phyloP scores from a whole-genome alignment of 139 green algal species.

The Haematococcus lacustris region DNA sequence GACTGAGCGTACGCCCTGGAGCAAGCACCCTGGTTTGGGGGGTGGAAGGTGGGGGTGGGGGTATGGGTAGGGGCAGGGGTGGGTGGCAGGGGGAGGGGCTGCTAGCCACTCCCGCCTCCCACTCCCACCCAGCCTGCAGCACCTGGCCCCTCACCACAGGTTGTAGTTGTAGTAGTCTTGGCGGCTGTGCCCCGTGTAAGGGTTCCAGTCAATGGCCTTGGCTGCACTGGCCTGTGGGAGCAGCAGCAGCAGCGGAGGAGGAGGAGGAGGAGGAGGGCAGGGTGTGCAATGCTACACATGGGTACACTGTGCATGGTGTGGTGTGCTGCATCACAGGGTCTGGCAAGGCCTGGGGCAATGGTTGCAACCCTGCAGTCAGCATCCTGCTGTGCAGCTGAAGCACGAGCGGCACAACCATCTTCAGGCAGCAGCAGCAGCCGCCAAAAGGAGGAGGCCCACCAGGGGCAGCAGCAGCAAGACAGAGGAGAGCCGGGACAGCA shows the following conservation, averaged over 20 bases:
- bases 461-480: too few relatives aligned
- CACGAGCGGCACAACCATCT: background rate
- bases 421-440: too few relatives aligned
- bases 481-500: too few relatives aligned
- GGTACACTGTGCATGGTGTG: background rate
- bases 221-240: background rate
- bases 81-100: too few relatives aligned
- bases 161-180: background rate
- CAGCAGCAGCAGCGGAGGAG: background rate
- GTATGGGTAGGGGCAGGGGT: too few relatives aligned
- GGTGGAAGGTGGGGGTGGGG: too few relatives aligned
- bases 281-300: too few relatives aligned
- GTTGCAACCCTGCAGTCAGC: background rate
- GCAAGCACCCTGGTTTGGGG: too few relatives aligned
- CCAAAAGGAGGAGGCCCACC: too few relatives aligned
- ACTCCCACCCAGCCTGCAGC: background rate
- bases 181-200: background rate
- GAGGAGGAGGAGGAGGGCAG: background rate
- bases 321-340: background rate
- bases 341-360: background rate
- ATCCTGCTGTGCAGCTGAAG: background rate
- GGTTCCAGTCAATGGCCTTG: conserved; percentile 3
- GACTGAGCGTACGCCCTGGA: too few relatives aligned
- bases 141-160: background rate
- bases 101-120: too few relatives aligned